Percentiles rank a stretch among this genome's conserved stretches.
phyloP scores from a whole-genome alignment of 768 basidiomycete genomes.

The Tylopilus rubrobrunneus region DNA sequence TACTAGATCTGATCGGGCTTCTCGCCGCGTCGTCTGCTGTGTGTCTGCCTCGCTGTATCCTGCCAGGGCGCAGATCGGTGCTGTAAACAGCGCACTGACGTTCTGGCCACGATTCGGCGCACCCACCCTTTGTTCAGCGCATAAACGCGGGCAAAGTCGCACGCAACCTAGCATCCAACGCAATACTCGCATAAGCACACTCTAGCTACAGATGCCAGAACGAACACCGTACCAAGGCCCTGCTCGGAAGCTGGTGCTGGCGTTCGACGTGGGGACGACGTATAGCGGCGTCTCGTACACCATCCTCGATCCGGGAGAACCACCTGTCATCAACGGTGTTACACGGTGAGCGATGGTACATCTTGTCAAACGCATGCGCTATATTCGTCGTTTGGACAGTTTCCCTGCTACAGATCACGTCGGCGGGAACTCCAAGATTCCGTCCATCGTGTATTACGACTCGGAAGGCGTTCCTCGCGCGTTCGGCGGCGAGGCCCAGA shows the following conservation, averaged over 20 bases:
- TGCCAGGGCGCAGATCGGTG: conserved; percentile 5
- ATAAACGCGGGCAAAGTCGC: not conserved
- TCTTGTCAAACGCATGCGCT: not conserved
- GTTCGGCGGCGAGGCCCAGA: conserved; percentile 45
- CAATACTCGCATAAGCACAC: not conserved
- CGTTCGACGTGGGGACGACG: conserved; percentile 52
- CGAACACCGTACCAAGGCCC: conserved; percentile 40
- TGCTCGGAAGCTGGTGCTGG: conserved; percentile 41
- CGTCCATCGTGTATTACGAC: conserved; percentile 47
- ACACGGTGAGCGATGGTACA: conserved; percentile 18
- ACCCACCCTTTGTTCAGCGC: not conserved
- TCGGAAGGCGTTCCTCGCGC: conserved; percentile 36
- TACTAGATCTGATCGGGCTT: conserved; percentile 8
- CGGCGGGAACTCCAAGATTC: conserved; percentile 49
- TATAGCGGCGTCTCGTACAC: conserved; percentile 47
- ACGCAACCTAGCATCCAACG: too few relatives aligned
- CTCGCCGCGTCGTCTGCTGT: not conserved
- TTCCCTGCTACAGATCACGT: conserved; percentile 45
- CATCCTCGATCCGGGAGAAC: conserved; percentile 30
- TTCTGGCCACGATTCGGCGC: not conserved
- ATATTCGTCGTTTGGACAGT: conserved; percentile 26
- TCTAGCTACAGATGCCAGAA: conserved; percentile 19
- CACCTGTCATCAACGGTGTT: conserved; percentile 19
- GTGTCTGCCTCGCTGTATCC: conserved; percentile 12
- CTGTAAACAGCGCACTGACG: not conserved